A percentile compares a stretch with the other conserved stretches of the same genome.
Conservation (phyloP, 108 stramenopile species). For the Pelagomonas calceolata region DNA sequence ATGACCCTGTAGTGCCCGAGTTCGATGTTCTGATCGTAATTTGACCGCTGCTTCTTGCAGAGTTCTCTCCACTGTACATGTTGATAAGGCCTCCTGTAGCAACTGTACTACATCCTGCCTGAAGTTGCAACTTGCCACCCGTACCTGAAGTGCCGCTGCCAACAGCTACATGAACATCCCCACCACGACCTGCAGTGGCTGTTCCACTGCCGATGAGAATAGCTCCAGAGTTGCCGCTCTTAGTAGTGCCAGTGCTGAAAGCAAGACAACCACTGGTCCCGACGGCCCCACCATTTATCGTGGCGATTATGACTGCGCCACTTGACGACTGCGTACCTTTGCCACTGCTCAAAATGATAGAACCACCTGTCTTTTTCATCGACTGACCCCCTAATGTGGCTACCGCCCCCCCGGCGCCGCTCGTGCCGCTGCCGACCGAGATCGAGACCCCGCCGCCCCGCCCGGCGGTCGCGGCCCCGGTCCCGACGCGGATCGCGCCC, state of each 20-base stretch:
- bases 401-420: background rate
- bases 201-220: background rate
- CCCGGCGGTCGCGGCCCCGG: background rate
- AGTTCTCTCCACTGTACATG: background rate
- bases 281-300: background rate
- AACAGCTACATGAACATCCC: background rate
- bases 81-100: background rate
- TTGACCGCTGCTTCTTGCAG: background rate
- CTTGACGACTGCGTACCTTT: background rate
- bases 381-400: background rate
- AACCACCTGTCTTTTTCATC: background rate
- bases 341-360: background rate
- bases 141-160: background rate
- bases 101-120: background rate
- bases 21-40: background rate
- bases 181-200: background rate
- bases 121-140: background rate
- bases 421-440: background rate
- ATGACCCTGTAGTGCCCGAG: background rate
- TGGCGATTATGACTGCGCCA: background rate
- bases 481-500: background rate
- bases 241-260: background rate
- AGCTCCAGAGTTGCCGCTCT: background rate
- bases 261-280: background rate
- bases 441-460: background rate